Percentiles rank a stretch among this genome's conserved stretches.
phyloP scores from a whole-genome alignment of 495 filamentous ascomycete species.

The Elasticomyces elasticus region DNA sequence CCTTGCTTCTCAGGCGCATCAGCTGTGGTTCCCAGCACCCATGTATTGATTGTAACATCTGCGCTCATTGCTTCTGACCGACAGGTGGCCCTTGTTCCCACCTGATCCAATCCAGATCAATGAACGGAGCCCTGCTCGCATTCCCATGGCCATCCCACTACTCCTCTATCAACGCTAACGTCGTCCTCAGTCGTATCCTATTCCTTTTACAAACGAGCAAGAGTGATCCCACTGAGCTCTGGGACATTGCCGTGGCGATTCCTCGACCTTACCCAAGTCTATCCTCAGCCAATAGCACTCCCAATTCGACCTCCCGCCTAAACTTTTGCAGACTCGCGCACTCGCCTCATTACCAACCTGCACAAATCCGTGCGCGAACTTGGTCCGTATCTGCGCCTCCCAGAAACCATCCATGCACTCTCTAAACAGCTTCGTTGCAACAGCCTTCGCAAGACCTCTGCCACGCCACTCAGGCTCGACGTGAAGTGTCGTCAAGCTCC shows the following conservation, averaged over 20 bases:
- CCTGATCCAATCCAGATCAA: too few relatives aligned
- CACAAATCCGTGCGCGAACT: conserved; percentile 32
- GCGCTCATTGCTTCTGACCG: too few relatives aligned
- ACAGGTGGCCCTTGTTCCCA: too few relatives aligned
- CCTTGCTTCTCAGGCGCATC: too few relatives aligned
- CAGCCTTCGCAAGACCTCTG: conserved; percentile 29
- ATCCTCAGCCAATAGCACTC: conserved; percentile 31
- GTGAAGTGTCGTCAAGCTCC: conserved; percentile 26
- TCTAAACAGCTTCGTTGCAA: conserved; percentile 27
- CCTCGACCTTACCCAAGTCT: conserved; percentile 17
- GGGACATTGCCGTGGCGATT: not conserved
- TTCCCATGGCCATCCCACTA: too few relatives aligned
- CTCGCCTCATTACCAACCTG: conserved; percentile 28
- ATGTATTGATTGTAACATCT: too few relatives aligned
- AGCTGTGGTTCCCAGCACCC: too few relatives aligned
- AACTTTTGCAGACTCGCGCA: conserved; percentile 25
- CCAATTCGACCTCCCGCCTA: conserved; percentile 28
- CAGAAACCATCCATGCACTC: conserved; percentile 18
- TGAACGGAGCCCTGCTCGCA: too few relatives aligned
- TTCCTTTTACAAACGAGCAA: not conserved
- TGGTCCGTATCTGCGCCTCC: conserved; percentile 9
- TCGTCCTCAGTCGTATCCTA: too few relatives aligned
- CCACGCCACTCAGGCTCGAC: conserved; percentile 27
- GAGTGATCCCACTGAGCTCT: not conserved
- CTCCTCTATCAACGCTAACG: too few relatives aligned